Percentiles rank a stretch among this genome's conserved stretches.
These are phyloP conservation scores for Neopestalotiopsis rosae DNA, from an alignment of 2,329 filamentous ascomycete species.

Conservation along the genomic window DNA sequence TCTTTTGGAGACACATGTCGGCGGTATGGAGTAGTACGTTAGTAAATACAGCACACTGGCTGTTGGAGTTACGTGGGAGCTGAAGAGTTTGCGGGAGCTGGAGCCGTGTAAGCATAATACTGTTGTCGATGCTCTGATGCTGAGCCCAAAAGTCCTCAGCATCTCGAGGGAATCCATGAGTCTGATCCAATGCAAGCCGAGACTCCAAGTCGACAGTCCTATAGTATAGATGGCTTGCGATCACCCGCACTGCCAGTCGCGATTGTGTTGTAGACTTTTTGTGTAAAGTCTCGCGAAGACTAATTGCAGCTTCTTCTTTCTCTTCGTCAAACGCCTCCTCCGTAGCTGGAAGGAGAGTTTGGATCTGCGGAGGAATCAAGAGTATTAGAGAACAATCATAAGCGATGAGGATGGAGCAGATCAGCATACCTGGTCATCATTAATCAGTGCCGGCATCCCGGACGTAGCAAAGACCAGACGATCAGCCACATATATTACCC, in stretches of 20 bases:
- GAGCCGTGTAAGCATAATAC: neutral
- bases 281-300: constrained; percentile 5
- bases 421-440: neutral
- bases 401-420: neutral
- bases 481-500: neutral
- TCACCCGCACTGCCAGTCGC: neutral
- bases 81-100: neutral
- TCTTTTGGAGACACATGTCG: neutral
- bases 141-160: constrained; percentile 1
- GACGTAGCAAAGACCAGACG: neutral
- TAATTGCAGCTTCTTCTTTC: neutral
- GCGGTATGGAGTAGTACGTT: neutral
- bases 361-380: neutral
- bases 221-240: constrained; percentile 3
- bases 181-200: constrained; percentile 4
- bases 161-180: neutral
- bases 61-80: neutral
- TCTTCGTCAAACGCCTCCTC: neutral
- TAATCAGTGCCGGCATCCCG: neutral
- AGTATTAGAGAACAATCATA: neutral
- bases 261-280: neutral
- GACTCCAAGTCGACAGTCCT: neutral
- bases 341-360: neutral
- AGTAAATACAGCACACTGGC: neutral
- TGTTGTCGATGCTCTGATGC: constrained; percentile 3